Percentiles rank a stretch among this genome's conserved stretches.
Evolutionary conservation across 805 yeast species (phyloP).

Genomic region (Candida boleticola): DNA sequence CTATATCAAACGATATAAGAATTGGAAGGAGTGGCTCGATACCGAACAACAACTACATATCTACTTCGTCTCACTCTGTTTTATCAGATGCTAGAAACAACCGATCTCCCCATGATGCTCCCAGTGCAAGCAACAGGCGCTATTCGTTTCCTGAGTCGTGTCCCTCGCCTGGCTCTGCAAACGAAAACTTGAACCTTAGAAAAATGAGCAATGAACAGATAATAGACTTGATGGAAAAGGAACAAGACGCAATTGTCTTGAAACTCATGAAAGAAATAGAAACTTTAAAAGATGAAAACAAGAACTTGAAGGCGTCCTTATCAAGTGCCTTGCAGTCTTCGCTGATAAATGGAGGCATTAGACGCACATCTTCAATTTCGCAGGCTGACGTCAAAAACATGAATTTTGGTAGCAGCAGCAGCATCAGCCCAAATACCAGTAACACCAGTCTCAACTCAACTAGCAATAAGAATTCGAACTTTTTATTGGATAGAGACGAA

Average conservation of each 20-base stretch:
- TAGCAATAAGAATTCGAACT: neutral
- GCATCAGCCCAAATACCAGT: neutral
- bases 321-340: slow-evolving; percentile 2
- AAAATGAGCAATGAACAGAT: slow-evolving; percentile 44
- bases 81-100: slow-evolving; percentile 7
- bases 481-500: neutral
- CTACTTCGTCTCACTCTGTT: slow-evolving; percentile 6
- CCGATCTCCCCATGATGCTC: slow-evolving; percentile 5
- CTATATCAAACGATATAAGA: slow-evolving; percentile 12
- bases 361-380: slow-evolving; percentile 1
- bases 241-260: slow-evolving; percentile 73
- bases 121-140: neutral
- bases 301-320: slow-evolving; percentile 24
- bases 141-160: slow-evolving; percentile 3
- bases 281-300: slow-evolving; percentile 52
- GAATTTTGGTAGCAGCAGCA: neutral
- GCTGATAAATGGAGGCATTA: neutral
- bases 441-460: neutral
- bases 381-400: neutral
- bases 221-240: slow-evolving; percentile 63
- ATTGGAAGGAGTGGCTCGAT: slow-evolving; percentile 8
- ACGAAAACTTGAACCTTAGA: slow-evolving; percentile 1
- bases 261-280: slow-evolving; percentile 63
- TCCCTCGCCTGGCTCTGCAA: slow-evolving; percentile 3
- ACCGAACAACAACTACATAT: slow-evolving; percentile 1